phyloP scores from a whole-genome alignment of 352 stramenopile species.

The Pythium folliculosum region DNA sequence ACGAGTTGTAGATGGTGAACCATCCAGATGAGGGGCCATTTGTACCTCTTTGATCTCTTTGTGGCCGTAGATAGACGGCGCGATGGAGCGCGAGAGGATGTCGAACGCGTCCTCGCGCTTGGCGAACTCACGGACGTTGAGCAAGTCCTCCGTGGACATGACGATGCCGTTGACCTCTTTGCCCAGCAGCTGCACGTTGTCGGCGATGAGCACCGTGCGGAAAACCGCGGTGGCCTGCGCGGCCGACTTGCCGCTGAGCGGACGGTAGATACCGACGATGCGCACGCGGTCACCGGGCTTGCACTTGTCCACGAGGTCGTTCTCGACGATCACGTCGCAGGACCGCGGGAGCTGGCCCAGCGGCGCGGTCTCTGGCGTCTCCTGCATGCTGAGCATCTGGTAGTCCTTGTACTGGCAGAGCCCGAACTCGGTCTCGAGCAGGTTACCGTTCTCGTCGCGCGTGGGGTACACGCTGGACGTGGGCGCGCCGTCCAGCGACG shows the following conservation, averaged over 20 bases:
- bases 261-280: constrained; percentile 94
- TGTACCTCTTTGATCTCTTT: constrained; percentile 97
- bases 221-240: constrained; percentile 91
- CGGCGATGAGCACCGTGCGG: constrained; percentile 95
- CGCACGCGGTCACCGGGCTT: constrained; percentile 98
- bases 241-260: constrained; percentile 80
- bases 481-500: constrained; percentile 90
- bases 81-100: constrained; percentile 94
- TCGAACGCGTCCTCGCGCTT: constrained; percentile 90
- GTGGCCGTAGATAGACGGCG: constrained; percentile 98
- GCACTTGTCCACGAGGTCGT: constrained; percentile 98
- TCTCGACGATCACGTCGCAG: constrained; percentile 97
- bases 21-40: not conserved
- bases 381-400: constrained; percentile 92
- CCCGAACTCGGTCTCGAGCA: constrained; percentile 98
- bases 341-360: constrained; percentile 97
- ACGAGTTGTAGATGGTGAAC: too few relatives aligned
- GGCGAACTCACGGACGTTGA: constrained; percentile 92
- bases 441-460: constrained; percentile 96
- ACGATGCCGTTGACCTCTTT: constrained; percentile 93
- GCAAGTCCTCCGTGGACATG: constrained; percentile 91
- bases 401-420: constrained; percentile 99
- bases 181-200: constrained; percentile 95
- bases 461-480: constrained; percentile 93
- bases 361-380: constrained; percentile 93